Percentiles rank a stretch among this genome's conserved stretches.
These are phyloP conservation scores for Colletotrichum salicis DNA, from an alignment of 2,329 filamentous ascomycete species.

Conservation along the genomic window DNA sequence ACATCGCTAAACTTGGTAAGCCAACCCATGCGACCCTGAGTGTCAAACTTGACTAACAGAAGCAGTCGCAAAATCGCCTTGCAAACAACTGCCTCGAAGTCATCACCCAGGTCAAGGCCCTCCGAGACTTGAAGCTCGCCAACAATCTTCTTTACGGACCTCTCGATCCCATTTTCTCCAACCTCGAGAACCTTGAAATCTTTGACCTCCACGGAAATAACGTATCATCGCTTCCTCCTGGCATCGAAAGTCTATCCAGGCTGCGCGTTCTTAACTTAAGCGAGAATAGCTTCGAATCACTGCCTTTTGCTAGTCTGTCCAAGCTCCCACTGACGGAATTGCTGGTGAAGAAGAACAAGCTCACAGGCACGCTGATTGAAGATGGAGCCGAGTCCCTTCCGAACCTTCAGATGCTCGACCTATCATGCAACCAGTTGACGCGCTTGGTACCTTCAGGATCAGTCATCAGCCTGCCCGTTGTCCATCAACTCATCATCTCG, in stretches of 20 bases:
- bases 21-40: slow-evolving; percentile 19
- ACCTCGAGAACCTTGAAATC: slow-evolving; percentile 76
- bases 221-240: slow-evolving; percentile 75
- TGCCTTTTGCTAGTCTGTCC: slow-evolving; percentile 77
- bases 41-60: slow-evolving; percentile 32
- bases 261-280: slow-evolving; percentile 83
- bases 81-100: slow-evolving; percentile 77
- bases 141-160: slow-evolving; percentile 79
- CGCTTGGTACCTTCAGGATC: slow-evolving; percentile 58
- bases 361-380: slow-evolving; percentile 78
- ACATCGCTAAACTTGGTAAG: slow-evolving; percentile 84
- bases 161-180: slow-evolving; percentile 71
- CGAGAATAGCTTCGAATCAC: slow-evolving; percentile 77
- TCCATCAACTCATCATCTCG: slow-evolving; percentile 81
- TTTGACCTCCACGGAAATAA: slow-evolving; percentile 86
- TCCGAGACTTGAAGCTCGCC: slow-evolving; percentile 84
- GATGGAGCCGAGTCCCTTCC: slow-evolving; percentile 67
- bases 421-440: slow-evolving; percentile 79
- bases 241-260: slow-evolving; percentile 72
- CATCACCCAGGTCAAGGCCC: slow-evolving; percentile 75
- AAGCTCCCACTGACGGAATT: slow-evolving; percentile 79
- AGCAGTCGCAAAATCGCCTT: slow-evolving; percentile 82
- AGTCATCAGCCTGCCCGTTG: slow-evolving; percentile 71
- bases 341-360: slow-evolving; percentile 79
- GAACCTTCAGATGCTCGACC: slow-evolving; percentile 78